Conservation (phyloP, 768 basidiomycete species). For the Dentipellis fragilis region DNA sequence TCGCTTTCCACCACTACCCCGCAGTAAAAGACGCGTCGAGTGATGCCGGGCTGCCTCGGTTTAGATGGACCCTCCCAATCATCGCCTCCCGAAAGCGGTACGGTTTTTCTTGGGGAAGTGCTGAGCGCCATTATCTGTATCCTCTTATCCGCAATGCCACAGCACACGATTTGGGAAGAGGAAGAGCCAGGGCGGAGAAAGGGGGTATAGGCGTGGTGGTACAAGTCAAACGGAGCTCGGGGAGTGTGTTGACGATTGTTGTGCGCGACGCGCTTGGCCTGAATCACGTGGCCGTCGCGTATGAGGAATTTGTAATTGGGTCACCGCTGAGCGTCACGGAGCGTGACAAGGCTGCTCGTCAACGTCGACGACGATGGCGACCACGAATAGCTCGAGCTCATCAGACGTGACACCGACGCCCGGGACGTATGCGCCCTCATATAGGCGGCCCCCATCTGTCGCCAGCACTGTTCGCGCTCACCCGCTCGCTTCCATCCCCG, state of each 20-base stretch:
- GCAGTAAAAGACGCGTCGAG: constrained; percentile 80
- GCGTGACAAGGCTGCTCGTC: constrained; percentile 1
- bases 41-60: constrained; percentile 34
- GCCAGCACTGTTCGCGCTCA: background rate
- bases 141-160: background rate
- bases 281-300: constrained; percentile 6
- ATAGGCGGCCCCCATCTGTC: background rate
- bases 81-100: constrained; percentile 66
- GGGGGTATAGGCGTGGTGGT: background rate
- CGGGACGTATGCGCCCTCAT: background rate
- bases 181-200: background rate
- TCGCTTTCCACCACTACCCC: constrained; percentile 85
- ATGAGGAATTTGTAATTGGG: background rate
- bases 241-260: constrained; percentile 9
- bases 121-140: constrained; percentile 46
- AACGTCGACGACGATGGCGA: background rate
- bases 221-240: background rate
- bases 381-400: background rate
- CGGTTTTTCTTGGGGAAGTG: constrained; percentile 61
- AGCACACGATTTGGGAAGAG: background rate
- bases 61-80: constrained; percentile 32
- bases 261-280: constrained; percentile 10
- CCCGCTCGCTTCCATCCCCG: background rate
- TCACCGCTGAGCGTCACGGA: background rate
- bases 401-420: background rate